Conservation (phyloP, 2,329 filamentous ascomycete species). For the Trichophyton benhamiae region DNA sequence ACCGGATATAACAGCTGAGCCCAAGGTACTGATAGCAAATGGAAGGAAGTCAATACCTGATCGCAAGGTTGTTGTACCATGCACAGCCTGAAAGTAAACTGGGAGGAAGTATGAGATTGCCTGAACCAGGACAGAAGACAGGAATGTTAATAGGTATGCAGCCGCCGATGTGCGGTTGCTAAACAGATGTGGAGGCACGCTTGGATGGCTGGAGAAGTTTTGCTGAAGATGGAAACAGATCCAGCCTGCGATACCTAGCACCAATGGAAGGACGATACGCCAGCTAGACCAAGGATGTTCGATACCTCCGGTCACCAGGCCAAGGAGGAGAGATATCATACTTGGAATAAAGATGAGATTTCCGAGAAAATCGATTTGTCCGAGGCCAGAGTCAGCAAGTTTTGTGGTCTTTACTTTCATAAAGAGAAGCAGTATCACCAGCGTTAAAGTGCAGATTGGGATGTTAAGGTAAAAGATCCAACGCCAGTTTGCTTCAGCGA, state of each 20-base stretch:
- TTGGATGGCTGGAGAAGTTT: not conserved
- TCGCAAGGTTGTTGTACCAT: slow-evolving; percentile 27
- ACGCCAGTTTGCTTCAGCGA: slow-evolving; percentile 19
- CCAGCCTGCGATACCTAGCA: not conserved
- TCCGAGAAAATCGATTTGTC: not conserved
- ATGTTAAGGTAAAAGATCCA: slow-evolving; percentile 22
- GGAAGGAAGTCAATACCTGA: slow-evolving; percentile 25
- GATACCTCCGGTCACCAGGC: not conserved
- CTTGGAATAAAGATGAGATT: not conserved
- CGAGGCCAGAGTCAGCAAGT: slow-evolving; percentile 23
- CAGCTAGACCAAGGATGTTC: not conserved
- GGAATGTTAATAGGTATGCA: not conserved
- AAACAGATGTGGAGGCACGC: slow-evolving; percentile 16
- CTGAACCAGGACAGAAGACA: not conserved
- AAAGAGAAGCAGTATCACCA: slow-evolving; percentile 26
- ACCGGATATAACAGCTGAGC: slow-evolving; percentile 19
- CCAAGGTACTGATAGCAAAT: slow-evolving; percentile 11
- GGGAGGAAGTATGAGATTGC: slow-evolving; percentile 17
- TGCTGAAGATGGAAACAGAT: not conserved
- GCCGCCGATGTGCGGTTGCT: not conserved
- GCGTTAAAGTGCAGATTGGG: slow-evolving; percentile 13
- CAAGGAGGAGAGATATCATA: not conserved
- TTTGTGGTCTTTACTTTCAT: slow-evolving; percentile 27
- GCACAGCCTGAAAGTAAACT: slow-evolving; percentile 34
- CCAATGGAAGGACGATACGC: not conserved